Conservation (phyloP, 2,329 filamentous ascomycete genomes). For the Nemania sp. region DNA sequence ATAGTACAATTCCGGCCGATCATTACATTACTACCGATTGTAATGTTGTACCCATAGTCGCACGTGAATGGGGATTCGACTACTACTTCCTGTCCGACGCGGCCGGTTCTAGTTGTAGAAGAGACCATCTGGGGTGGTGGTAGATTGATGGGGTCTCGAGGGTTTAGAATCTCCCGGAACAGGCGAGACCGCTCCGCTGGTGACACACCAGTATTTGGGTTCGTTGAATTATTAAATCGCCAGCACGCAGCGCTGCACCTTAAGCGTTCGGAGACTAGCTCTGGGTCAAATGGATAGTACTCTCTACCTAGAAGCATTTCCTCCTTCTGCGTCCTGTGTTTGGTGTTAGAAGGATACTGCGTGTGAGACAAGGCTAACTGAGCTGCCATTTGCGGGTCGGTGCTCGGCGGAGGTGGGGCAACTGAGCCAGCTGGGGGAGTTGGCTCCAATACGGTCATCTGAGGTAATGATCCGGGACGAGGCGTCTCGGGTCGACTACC, state of each 20-base stretch:
- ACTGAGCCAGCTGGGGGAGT: constrained; percentile 63
- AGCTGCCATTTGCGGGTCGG: constrained; percentile 67
- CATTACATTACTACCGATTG: constrained; percentile 84
- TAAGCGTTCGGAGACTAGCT: constrained; percentile 85
- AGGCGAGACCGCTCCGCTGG: constrained; percentile 74
- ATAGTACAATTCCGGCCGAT: constrained; percentile 88
- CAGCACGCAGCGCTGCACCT: constrained; percentile 84
- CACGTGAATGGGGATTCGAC: constrained; percentile 92
- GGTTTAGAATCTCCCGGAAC: constrained; percentile 78
- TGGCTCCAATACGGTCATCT: constrained; percentile 68
- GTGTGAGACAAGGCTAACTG: constrained; percentile 69
- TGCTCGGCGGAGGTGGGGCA: constrained; percentile 51
- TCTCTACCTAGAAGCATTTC: constrained; percentile 86
- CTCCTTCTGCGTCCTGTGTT: constrained; percentile 78
- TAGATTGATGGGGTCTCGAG: constrained; percentile 66
- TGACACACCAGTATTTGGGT: constrained; percentile 78
- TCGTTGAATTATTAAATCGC: constrained; percentile 86
- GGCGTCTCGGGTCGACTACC: constrained; percentile 58
- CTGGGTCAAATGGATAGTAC: constrained; percentile 83
- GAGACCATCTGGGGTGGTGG: constrained; percentile 65
- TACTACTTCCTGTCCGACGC: constrained; percentile 78
- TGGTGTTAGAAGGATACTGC: constrained; percentile 57
- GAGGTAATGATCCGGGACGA: constrained; percentile 65
- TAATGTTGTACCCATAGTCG: constrained; percentile 96
- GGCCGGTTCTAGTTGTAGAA: constrained; percentile 66